Conservation (phyloP, 1,139 yeast species). For the Blastobotrys proliferans region DNA sequence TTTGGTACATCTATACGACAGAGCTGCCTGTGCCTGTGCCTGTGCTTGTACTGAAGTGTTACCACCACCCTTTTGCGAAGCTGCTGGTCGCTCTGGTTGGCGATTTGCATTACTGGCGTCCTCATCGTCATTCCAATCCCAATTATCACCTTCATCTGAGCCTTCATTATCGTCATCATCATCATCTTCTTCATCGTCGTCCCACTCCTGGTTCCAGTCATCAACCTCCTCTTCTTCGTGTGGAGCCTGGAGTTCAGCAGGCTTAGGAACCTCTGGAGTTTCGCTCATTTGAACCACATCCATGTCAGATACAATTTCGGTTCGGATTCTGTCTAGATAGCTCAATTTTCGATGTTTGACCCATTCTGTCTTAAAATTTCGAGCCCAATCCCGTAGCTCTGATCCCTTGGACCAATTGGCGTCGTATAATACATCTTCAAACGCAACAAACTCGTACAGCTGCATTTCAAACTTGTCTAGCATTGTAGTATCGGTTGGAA, state of each 20-base stretch:
- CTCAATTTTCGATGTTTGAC: slow-evolving; percentile 20
- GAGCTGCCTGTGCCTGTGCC: not conserved
- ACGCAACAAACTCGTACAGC: slow-evolving; percentile 21
- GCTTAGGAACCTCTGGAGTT: not conserved
- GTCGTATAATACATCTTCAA: slow-evolving; percentile 23
- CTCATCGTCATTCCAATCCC: slow-evolving; percentile 32
- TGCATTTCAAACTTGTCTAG: slow-evolving; percentile 20
- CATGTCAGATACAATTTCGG: slow-evolving; percentile 9
- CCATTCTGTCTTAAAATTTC: slow-evolving; percentile 26
- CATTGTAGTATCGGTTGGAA: slow-evolving; percentile 23
- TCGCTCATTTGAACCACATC: not conserved
- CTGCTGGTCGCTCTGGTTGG: not conserved
- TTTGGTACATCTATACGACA: slow-evolving; percentile 10
- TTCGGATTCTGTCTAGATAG: slow-evolving; percentile 22
- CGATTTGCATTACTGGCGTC: slow-evolving; percentile 8
- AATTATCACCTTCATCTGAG: slow-evolving; percentile 22
- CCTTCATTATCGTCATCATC: slow-evolving; percentile 15
- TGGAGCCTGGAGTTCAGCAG: slow-evolving; percentile 1
- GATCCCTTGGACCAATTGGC: slow-evolving; percentile 24
- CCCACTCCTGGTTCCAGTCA: slow-evolving; percentile 23
- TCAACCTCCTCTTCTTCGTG: slow-evolving; percentile 15
- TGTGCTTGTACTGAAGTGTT: not conserved
- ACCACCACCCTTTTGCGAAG: slow-evolving; percentile 7
- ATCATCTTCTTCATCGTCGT: slow-evolving; percentile 22
- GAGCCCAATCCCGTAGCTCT: slow-evolving; percentile 26